phyloP scores from a whole-genome alignment of 441 rosid genomes.

The Metrosideros polymorpha region DNA sequence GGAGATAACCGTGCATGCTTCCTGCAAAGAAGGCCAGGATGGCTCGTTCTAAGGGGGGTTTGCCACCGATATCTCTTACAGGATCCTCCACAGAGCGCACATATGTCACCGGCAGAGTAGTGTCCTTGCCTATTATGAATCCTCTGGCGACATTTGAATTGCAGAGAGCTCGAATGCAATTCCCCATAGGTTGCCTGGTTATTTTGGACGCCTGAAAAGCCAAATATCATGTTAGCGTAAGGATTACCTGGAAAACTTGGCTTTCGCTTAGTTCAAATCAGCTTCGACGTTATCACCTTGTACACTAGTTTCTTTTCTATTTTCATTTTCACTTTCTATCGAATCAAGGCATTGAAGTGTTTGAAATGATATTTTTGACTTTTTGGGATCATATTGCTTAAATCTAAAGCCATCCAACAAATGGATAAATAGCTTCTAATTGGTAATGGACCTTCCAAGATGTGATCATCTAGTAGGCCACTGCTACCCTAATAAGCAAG shows the following conservation, averaged over 20 bases:
- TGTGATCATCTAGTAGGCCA: not conserved
- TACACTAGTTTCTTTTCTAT: not conserved
- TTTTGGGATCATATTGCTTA: not conserved
- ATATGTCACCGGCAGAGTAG: conserved; percentile 65
- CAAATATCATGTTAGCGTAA: conserved; percentile 12
- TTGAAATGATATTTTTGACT: not conserved
- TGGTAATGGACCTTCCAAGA: not conserved
- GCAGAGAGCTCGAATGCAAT: conserved; percentile 63
- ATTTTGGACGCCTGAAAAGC: conserved; percentile 50
- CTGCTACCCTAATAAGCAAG: not conserved
- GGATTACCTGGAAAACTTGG: not conserved
- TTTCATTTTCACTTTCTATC: not conserved
- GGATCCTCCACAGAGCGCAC: conserved; percentile 56
- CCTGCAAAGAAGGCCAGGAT: conserved; percentile 89
- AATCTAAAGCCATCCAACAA: not conserved
- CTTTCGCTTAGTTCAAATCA: not conserved
- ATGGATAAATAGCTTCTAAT: not conserved
- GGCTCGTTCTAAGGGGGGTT: conserved; percentile 43
- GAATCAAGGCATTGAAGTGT: not conserved
- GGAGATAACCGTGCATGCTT: conserved; percentile 77
- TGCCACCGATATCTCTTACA: conserved; percentile 55
- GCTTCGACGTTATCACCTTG: not conserved
- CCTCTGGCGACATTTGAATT: conserved; percentile 70
- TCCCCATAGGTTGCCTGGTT: conserved; percentile 43
- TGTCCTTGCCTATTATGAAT: conserved; percentile 66